Percentiles rank a stretch among this genome's conserved stretches.
phyloP scores from a whole-genome alignment of 2,329 filamentous ascomycete genomes.

The Xylaria sp. region DNA sequence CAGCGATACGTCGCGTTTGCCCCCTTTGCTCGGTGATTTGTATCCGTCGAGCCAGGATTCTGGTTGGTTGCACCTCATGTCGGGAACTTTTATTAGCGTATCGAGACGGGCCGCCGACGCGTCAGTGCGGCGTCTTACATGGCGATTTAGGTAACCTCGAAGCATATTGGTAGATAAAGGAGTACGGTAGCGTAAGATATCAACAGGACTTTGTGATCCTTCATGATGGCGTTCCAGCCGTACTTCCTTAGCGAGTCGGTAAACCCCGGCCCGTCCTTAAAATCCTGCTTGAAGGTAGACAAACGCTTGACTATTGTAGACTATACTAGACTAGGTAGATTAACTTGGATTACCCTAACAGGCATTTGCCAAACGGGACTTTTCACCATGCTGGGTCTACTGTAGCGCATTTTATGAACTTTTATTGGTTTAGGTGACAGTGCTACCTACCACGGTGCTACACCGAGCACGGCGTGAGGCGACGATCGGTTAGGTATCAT shows the following conservation, averaged over 20 bases:
- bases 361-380: not conserved
- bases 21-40: not conserved
- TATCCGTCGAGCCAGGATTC: not conserved
- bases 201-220: not conserved
- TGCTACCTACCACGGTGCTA: too few species aligned
- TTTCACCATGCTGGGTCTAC: not conserved
- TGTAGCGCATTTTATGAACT: too few species aligned
- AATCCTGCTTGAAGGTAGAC: not conserved
- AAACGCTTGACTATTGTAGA: not conserved
- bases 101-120: constrained; percentile 2
- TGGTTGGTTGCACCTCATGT: constrained; percentile 14
- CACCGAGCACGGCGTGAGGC: not conserved
- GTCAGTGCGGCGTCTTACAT: constrained; percentile 13
- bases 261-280: not conserved
- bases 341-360: not conserved
- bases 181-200: not conserved
- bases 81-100: constrained; percentile 13
- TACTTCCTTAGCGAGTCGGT: not conserved
- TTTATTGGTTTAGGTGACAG: too few species aligned
- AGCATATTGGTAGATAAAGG: not conserved
- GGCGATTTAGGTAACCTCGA: not conserved
- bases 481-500: not conserved
- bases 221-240: not conserved
- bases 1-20: not conserved
- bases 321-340: not conserved